phyloP scores from a whole-genome alignment of 176 grass and related monocot species.

The Miscanthus lutarioriparius region DNA sequence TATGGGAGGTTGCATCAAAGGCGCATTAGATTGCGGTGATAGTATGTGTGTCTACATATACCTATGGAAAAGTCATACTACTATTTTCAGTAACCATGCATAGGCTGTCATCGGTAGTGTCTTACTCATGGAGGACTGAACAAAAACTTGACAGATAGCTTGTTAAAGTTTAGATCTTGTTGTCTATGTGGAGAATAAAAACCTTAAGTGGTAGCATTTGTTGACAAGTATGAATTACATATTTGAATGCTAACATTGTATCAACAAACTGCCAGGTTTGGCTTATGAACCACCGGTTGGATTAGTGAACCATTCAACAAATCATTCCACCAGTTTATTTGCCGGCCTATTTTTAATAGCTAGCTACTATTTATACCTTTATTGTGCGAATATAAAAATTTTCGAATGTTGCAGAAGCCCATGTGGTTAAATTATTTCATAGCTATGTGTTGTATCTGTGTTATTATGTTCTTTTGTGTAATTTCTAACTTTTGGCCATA shows the following conservation, averaged over 20 bases:
- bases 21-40: background rate
- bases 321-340: background rate
- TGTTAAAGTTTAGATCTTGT: background rate
- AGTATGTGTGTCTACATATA: background rate
- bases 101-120: background rate
- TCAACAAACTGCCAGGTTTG: background rate
- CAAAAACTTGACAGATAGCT: background rate
- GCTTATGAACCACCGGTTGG: background rate
- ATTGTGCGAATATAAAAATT: background rate
- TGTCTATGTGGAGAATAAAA: background rate
- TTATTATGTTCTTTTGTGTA: background rate
- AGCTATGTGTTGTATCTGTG: background rate
- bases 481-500: slow-evolving; percentile 13
- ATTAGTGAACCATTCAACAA: background rate
- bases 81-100: background rate
- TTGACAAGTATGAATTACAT: background rate
- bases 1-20: background rate
- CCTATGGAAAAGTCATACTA: background rate
- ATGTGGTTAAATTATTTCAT: slow-evolving; percentile 36
- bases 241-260: background rate
- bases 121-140: background rate
- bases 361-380: slow-evolving; percentile 1
- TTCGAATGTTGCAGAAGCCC: background rate
- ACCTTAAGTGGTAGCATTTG: background rate
- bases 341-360: background rate